Conservation (phyloP, 768 basidiomycete genomes). For the Mycena amicta region DNA sequence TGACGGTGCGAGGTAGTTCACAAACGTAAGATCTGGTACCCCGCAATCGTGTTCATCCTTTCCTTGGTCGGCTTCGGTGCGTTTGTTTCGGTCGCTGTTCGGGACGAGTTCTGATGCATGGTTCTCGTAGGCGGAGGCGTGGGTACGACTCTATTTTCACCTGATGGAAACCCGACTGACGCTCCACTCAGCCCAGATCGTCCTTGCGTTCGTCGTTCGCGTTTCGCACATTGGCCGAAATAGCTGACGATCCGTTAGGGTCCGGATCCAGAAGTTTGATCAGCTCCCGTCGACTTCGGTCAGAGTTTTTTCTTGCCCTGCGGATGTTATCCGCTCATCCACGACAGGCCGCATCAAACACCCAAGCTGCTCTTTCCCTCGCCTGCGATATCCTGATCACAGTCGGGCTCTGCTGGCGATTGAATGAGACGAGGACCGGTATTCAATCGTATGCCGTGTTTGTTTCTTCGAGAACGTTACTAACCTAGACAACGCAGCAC, state of each 20-base stretch:
- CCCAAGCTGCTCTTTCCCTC: background rate
- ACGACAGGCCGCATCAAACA: background rate
- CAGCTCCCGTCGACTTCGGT: background rate
- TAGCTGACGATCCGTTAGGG: too few species aligned
- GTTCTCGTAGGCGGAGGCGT: background rate
- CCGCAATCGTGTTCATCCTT: background rate
- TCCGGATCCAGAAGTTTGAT: background rate
- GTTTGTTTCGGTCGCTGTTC: background rate
- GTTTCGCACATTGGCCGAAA: too few species aligned
- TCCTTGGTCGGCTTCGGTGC: background rate
- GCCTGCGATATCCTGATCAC: constrained; percentile 7
- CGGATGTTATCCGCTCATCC: too few species aligned
- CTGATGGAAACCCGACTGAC: background rate
- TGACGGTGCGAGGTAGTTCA: background rate
- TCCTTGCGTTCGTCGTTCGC: constrained; percentile 1
- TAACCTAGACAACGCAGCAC: background rate
- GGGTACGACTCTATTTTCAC: background rate
- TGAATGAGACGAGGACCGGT: background rate
- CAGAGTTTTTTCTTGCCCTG: too few species aligned
- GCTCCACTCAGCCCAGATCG: background rate
- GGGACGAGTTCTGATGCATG: background rate
- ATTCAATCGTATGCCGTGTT: constrained; percentile 8
- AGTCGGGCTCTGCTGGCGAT: constrained; percentile 3
- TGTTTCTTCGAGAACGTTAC: background rate
- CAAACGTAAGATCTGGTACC: background rate